Evolutionary conservation across 1,139 yeast genomes (phyloP), one percentile per base, ranked within the genome.

Genomic region (Sugiyamaella neomexicana): DNA sequence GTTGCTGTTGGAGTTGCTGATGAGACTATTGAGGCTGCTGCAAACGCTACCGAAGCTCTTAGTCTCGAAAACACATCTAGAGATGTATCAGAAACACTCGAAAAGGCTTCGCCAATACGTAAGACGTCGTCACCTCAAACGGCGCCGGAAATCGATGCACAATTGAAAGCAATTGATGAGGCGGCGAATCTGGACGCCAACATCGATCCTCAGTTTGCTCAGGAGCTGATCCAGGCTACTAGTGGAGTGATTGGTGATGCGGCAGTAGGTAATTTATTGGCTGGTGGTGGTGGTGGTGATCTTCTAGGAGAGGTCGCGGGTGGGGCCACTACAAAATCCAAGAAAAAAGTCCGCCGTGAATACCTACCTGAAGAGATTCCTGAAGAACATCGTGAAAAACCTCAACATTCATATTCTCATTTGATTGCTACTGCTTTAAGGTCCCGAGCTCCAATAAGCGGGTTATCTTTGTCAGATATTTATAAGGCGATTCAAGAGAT

Each of bases 401-500:
- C 99, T 0, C 78, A 84, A 10, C 78, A 83, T 50, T 84, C 96
- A 0, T 87, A 88, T 67, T 88, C 95, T 15, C 81, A 84, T 46
- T 77, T 93, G 69, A 85, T 93, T 36, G 84, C 91, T 7, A 83
- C 85, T 23, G 93, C 96, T 51, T 73, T 93, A 59, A 78, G 87
- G 59, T 81, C 84, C 34, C 79, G 79, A 60, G 80, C 85, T 1
- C 80, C 82, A 1, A 79, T 81, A 3, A 78, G 80, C 46, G 97
- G 96, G 15, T 80, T 89, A 80, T 86, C 96, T 0, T 73, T 93
- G 48, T 82, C 89, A 10, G 97, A 90, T 61, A 89, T 93, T 45
- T 86, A 89, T 68, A 88, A 86, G 54, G 89, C 90, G 1, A 89
- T 93, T 51, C 87, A 87, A 67, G 96, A 89, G 41, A 72, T 86